Conservation (phyloP, 1,139 yeast genomes). For the Pichia sp. region DNA sequence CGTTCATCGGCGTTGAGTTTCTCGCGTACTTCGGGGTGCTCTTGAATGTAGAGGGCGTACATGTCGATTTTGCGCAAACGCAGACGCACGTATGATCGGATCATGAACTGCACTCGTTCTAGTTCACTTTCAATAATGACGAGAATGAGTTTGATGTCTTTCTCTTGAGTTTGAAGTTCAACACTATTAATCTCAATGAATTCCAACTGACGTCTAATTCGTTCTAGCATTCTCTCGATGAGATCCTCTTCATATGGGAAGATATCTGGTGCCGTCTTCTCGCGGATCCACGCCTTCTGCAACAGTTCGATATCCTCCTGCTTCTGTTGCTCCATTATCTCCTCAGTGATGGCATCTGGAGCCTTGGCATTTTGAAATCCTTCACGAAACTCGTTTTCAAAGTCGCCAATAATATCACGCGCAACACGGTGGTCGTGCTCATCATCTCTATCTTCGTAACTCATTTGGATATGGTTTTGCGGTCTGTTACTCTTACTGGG, state of each 20-base stretch:
- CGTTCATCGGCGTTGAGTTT: constrained; percentile 54
- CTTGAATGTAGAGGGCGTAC: constrained; percentile 49
- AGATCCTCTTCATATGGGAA: constrained; percentile 61
- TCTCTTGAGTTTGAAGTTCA: constrained; percentile 41
- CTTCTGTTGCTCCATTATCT: constrained; percentile 21
- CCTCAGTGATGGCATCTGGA: constrained; percentile 1
- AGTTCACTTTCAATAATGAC: constrained; percentile 87
- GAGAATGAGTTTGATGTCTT: constrained; percentile 69
- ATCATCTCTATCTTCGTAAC: constrained; percentile 17
- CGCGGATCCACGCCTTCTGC: constrained; percentile 71
- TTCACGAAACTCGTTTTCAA: constrained; percentile 32
- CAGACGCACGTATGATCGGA: constrained; percentile 73
- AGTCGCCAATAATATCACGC: constrained; percentile 61
- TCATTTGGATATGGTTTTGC: no score
- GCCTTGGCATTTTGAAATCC: neutral
- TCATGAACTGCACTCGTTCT: constrained; percentile 74
- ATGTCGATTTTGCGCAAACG: constrained; percentile 69
- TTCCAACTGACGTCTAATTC: constrained; percentile 66
- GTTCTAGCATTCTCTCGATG: constrained; percentile 47
- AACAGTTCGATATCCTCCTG: constrained; percentile 36
- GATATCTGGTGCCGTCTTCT: constrained; percentile 78
- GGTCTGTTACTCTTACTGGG: no score
- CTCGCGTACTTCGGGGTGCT: constrained; percentile 23
- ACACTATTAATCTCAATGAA: constrained; percentile 55
- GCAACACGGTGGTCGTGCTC: constrained; percentile 36